Percentiles rank a stretch among this genome's conserved stretches.
Conservation (phyloP, 495 filamentous ascomycete species). For the Penicillium manginii region DNA sequence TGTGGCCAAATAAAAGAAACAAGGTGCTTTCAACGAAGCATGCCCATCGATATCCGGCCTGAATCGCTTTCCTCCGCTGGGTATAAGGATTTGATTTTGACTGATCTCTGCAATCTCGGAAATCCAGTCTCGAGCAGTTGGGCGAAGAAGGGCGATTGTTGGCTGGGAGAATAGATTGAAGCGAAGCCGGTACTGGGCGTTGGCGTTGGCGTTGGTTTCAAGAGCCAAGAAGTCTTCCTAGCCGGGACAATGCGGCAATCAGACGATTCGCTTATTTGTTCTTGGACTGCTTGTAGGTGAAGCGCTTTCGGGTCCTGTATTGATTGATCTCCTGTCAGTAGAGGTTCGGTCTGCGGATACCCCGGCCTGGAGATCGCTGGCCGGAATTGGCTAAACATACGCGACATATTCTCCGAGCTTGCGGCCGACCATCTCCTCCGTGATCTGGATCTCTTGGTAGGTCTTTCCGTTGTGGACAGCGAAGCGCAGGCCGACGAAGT, state of each 20-base stretch:
- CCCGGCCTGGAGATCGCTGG: not conserved
- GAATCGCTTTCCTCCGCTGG: not conserved
- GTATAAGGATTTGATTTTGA: slow-evolving; percentile 3
- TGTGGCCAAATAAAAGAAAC: slow-evolving; percentile 20
- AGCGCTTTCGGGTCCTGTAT: slow-evolving; percentile 81
- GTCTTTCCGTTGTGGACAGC: slow-evolving; percentile 94
- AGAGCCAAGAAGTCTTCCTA: slow-evolving; percentile 7
- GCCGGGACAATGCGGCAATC: slow-evolving; percentile 5
- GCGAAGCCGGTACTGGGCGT: not conserved
- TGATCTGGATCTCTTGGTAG: slow-evolving; percentile 85
- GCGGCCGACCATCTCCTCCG: slow-evolving; percentile 97
- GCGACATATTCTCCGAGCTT: slow-evolving; percentile 94
- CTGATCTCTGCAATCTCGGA: not conserved
- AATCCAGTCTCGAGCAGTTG: not conserved
- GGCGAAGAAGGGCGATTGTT: slow-evolving; percentile 8
- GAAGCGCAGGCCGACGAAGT: slow-evolving; percentile 92
- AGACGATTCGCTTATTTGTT: slow-evolving; percentile 58
- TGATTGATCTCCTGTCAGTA: not conserved
- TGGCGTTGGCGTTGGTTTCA: slow-evolving; percentile 3
- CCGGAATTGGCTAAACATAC: slow-evolving; percentile 57
- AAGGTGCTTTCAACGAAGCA: slow-evolving; percentile 4
- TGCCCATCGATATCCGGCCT: not conserved
- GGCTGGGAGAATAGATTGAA: not conserved
- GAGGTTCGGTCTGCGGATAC: not conserved
- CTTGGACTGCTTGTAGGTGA: slow-evolving; percentile 78